These are phyloP conservation scores for Ambrosia trifida DNA, from an alignment of 129 eudicot species.

Conservation along the genomic window DNA sequence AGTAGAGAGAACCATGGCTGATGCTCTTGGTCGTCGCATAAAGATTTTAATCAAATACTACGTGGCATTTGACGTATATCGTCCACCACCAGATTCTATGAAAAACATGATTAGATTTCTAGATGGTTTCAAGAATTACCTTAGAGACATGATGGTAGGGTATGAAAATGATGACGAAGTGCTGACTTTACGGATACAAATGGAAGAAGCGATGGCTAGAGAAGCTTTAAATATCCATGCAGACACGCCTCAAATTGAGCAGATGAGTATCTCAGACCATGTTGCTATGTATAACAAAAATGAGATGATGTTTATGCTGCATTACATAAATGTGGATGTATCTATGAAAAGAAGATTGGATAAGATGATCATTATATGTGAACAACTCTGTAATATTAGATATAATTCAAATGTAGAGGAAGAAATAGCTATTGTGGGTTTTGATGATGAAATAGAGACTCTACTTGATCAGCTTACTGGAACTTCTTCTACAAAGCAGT, in stretches of 20 bases:
- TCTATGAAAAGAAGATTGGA: background rate
- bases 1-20: too few relatives aligned
- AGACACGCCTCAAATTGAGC: too few relatives aligned
- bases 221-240: background rate
- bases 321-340: too few relatives aligned
- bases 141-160: slow-evolving; percentile 22
- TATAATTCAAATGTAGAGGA: background rate
- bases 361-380: background rate
- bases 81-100: background rate
- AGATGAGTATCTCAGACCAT: too few relatives aligned
- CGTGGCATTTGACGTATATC: too few relatives aligned
- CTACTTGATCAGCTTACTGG: slow-evolving; percentile 22
- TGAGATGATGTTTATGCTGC: too few relatives aligned
- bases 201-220: background rate
- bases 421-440: slow-evolving; percentile 28
- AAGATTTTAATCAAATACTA: too few relatives aligned
- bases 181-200: background rate
- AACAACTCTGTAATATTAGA: slow-evolving; percentile 18
- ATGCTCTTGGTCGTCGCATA: too few relatives aligned
- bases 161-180: slow-evolving; percentile 29
- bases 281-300: too few relatives aligned
- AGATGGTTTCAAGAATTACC: slow-evolving; percentile 13
- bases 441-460: slow-evolving; percentile 28
- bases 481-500: background rate
- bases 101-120: background rate